Conservation (phyloP, 768 basidiomycete genomes). For the Pulveroboletus sp. region DNA sequence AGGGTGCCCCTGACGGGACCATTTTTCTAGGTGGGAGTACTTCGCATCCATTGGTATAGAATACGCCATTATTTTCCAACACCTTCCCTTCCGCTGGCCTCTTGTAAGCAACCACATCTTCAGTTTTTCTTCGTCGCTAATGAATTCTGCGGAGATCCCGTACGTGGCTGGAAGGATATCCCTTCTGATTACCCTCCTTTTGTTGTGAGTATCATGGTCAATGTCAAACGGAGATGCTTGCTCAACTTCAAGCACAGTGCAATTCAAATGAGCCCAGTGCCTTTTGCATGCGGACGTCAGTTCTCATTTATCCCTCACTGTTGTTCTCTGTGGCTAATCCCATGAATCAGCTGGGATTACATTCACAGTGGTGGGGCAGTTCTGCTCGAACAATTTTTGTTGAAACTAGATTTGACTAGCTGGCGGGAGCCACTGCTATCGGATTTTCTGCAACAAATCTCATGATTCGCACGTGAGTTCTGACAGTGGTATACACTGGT, state of each 20-base stretch:
- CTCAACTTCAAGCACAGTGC: slow-evolving; percentile 5
- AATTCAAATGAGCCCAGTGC: neutral
- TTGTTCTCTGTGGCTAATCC: neutral
- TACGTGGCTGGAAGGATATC: slow-evolving; percentile 10
- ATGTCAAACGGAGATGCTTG: too few relatives aligned
- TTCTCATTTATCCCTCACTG: neutral
- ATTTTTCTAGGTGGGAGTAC: slow-evolving; percentile 23
- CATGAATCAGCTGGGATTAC: neutral
- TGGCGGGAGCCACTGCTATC: slow-evolving; percentile 1
- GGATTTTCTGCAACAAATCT: slow-evolving; percentile 16
- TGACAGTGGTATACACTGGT: neutral
- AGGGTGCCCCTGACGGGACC: neutral
- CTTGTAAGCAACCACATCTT: slow-evolving; percentile 14
- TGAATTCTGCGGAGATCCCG: slow-evolving; percentile 4
- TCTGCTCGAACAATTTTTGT: neutral
- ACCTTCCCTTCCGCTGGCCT: slow-evolving; percentile 23
- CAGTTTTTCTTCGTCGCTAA: neutral
- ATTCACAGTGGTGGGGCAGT: slow-evolving; percentile 3
- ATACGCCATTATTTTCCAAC: slow-evolving; percentile 18
- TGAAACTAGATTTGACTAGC: neutral
- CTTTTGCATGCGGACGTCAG: slow-evolving; percentile 10
- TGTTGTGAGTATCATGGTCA: neutral
- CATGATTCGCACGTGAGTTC: slow-evolving; percentile 17
- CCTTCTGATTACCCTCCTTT: slow-evolving; percentile 3
- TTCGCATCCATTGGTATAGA: slow-evolving; percentile 17